Evolutionary conservation across 2,329 filamentous ascomycete genomes (phyloP).

Genomic region (Colletotrichum endophyticum): DNA sequence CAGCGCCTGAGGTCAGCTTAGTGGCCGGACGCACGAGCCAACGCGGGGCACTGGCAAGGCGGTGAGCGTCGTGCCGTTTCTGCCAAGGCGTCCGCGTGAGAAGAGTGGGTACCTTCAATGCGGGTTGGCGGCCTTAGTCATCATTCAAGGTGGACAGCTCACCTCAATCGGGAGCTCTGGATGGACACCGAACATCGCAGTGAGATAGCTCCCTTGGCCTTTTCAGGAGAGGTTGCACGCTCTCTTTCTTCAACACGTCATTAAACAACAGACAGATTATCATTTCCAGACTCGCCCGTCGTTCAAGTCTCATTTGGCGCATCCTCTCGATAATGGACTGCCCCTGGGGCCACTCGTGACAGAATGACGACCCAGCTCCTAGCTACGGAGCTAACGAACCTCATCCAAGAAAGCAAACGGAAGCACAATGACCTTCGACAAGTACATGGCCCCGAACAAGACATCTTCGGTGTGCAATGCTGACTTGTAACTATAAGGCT

Average conservation of each 20-base stretch:
- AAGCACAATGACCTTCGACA: conserved; percentile 90
- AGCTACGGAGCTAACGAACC: conserved; percentile 83
- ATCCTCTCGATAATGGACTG: conserved; percentile 8
- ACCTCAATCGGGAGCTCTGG: conserved; percentile 14
- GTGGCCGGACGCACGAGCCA: neutral
- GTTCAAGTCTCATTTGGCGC: neutral
- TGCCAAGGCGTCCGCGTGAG: neutral
- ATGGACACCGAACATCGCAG: neutral
- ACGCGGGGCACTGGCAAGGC: conserved; percentile 4
- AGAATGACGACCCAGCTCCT: conserved; percentile 92
- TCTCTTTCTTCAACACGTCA: neutral
- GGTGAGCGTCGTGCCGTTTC: neutral
- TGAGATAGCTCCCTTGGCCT: conserved; percentile 13
- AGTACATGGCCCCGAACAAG: conserved; percentile 50
- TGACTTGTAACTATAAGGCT: conserved; percentile 57
- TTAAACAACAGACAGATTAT: neutral
- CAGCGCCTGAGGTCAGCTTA: neutral
- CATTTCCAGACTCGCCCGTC: too few relatives aligned
- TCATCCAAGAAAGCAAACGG: conserved; percentile 94
- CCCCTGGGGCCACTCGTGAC: conserved; percentile 23
- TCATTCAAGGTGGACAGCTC: conserved; percentile 22
- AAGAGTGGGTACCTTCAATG: neutral
- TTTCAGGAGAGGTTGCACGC: neutral
- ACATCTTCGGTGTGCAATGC: neutral
- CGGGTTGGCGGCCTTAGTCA: conserved; percentile 12